A percentile compares a stretch with the other conserved stretches of the same genome.
Evolutionary conservation across 139 green algal genomes (phyloP).

Genomic region (Micractinium sp.): DNA sequence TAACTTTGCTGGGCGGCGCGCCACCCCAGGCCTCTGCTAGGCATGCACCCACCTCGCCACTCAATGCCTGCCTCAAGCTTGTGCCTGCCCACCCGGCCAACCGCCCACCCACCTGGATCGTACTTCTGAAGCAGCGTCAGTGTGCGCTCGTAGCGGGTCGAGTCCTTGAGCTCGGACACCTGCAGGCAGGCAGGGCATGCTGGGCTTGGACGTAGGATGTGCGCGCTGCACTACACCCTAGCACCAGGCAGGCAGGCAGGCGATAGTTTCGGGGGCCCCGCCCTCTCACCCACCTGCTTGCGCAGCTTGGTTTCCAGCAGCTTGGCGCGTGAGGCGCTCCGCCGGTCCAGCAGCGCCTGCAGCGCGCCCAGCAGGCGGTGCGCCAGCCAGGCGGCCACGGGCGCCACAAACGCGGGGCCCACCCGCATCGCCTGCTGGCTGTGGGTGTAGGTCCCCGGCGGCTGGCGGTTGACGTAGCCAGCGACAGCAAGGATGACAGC

Average conservation of each 20-base stretch:
- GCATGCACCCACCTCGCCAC: too few relatives aligned
- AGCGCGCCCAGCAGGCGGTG: slow-evolving; percentile 6
- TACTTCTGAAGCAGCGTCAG: slow-evolving; percentile 28
- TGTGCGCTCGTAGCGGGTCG: slow-evolving; percentile 25
- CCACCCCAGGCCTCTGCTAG: too few relatives aligned
- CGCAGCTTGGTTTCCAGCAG: slow-evolving; percentile 28
- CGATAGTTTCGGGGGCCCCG: too few relatives aligned
- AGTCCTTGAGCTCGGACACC: slow-evolving; percentile 28
- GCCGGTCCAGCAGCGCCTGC: slow-evolving; percentile 1
- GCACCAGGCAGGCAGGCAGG: not conserved
- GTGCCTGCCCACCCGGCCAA: too few relatives aligned
- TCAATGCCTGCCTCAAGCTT: too few relatives aligned
- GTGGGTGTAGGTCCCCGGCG: not conserved
- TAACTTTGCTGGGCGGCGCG: not conserved
- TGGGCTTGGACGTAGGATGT: too few relatives aligned
- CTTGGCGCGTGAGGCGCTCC: not conserved
- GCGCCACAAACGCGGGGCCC: not conserved
- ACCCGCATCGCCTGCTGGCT: not conserved
- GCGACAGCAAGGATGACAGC: not conserved
- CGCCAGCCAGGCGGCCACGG: not conserved
- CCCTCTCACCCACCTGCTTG: slow-evolving; percentile 17
- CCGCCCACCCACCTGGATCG: slow-evolving; percentile 6
- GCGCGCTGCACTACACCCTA: too few relatives aligned
- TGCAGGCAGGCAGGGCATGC: not conserved
- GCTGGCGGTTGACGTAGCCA: slow-evolving; percentile 11